Base-by-base conservation (phyloP, 768 basidiomycete species). In the Pholiota conissans region DNA sequence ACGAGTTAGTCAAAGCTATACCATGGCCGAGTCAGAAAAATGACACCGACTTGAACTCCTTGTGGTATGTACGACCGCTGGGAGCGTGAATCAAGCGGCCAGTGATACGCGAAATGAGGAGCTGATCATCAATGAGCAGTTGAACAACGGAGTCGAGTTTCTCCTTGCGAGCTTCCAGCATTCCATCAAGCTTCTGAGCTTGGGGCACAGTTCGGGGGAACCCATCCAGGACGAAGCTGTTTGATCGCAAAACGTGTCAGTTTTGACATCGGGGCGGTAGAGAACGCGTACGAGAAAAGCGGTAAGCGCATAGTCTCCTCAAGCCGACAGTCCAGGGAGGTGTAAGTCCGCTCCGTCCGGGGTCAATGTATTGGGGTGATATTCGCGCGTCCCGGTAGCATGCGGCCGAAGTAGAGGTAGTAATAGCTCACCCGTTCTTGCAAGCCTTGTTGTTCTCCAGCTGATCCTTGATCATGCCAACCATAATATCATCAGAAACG, bases 121-220 rank as follows among this genome's bases (percentile, higher is more conserved):
- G 84, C 66, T 91, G 88, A 76, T 99, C 97, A 57, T 91, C 87
- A 69, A 99, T 95, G 69, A 87, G 79, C 54, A 99, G 85, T 71
- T 99, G 89, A 35, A 98, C 85, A 59, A 93, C 95, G n/a, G 84
- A 87, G 76, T 98, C 87, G 50, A 99, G 83, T 68, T 89, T 90
- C 77, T 98, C 94, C 65, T 90, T 87, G 67, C 90, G 87, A 4
- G 69, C 73, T 13, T 80, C 70, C 42, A 99, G 85, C 97, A 99
- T 98, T 58, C 79, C 76, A 69, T 96, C 96, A 54, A 99, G 87
- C 74, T 97, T 98, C 75, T 95, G 84, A 2, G 97, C 97, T 68
- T 99, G 97, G 9, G 91, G 87, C 32, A 98, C 93, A 3, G 96
- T 98, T 40, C 97, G 89, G 39, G 97, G 97, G 85, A 99, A 99